Evolutionary conservation across 768 basidiomycete genomes (phyloP), one percentile per base, ranked within the genome.

Genomic region (Russula lepida): DNA sequence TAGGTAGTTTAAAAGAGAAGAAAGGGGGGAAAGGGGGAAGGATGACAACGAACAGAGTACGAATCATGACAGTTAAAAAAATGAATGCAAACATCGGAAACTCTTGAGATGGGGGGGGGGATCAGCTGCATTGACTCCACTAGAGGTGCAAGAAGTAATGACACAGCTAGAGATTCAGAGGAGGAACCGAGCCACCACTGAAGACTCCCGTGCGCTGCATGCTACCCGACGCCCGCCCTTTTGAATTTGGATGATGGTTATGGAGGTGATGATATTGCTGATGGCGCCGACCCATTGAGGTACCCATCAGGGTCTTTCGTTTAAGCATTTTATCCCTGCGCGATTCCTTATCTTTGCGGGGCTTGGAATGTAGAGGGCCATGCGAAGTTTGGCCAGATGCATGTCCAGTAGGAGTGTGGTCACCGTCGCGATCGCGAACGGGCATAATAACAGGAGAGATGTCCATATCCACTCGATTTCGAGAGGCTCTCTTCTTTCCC

Each of bases 221-320:
- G 54, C 84, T 79, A 57, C 76, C 75, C 49, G 79, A 76, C 57
- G 81, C 77, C 44, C 86, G 79, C 54, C 75, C 74, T 74, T 85
- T 88, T 70, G 75, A 73, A 69, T 88, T 88, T 25, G 86, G 84
- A 63, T 84, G 81, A 67, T 83, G 82, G 15, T 81, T 78, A 64
- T 83, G 84, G 49, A 78, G 74, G 62, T 79, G 78, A 56, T 79
- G 79, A 39, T 81, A 79, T 53, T 77, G 76, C 50, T 73, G 72
- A 37, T 79, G 75, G 49, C 67, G 65, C 52, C 72, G 71, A 41
- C 72, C 70, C 13, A 56, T 56, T 49, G 69, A 62, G 68, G 58
- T 80, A 70, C 66, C 74, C 76, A 69, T 75, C 77, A 72, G 74
- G 15, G 59, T 54, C 78, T 75, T 85, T 80, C 82, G 78, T 72